phyloP scores from a whole-genome alignment of 352 stramenopile species.

The Globisporangium parvum region DNA sequence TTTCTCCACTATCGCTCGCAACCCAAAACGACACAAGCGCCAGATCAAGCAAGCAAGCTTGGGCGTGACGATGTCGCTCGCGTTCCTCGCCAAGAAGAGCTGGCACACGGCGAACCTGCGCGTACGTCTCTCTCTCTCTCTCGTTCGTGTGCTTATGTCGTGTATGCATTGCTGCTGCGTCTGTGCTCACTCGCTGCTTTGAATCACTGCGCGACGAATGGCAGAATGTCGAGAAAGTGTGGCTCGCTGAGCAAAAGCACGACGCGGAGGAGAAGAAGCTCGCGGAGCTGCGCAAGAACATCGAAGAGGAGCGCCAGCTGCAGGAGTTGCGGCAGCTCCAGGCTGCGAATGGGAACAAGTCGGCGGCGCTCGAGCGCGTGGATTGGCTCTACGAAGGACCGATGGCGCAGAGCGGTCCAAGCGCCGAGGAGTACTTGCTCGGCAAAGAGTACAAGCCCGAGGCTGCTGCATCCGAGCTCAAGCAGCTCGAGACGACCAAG shows the following conservation, averaged over 20 bases:
- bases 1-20: too few relatives aligned
- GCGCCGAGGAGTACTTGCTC: conserved; percentile 89
- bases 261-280: conserved; percentile 91
- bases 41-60: background rate
- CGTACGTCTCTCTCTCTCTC: conserved; percentile 26
- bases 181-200: conserved; percentile 2
- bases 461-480: conserved; percentile 36
- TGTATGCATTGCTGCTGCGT: background rate
- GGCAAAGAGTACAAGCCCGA: conserved; percentile 85
- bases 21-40: background rate
- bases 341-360: conserved; percentile 77
- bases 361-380: conserved; percentile 72
- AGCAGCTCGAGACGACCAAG: conserved; percentile 43
- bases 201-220: conserved; percentile 5
- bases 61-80: conserved; percentile 63
- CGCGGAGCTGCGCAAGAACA: conserved; percentile 93
- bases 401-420: conserved; percentile 63
- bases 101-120: conserved; percentile 95
- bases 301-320: conserved; percentile 94
- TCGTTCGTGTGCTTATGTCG: background rate
- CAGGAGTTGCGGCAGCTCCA: conserved; percentile 93
- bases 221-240: conserved; percentile 97
- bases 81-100: conserved; percentile 96
- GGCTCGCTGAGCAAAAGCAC: conserved; percentile 95
- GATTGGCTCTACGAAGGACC: conserved; percentile 97